Percentiles rank a stretch among this genome's conserved stretches.
Conservation (phyloP, 176 grass and related monocot genomes). For the Cenchrus americanus region DNA sequence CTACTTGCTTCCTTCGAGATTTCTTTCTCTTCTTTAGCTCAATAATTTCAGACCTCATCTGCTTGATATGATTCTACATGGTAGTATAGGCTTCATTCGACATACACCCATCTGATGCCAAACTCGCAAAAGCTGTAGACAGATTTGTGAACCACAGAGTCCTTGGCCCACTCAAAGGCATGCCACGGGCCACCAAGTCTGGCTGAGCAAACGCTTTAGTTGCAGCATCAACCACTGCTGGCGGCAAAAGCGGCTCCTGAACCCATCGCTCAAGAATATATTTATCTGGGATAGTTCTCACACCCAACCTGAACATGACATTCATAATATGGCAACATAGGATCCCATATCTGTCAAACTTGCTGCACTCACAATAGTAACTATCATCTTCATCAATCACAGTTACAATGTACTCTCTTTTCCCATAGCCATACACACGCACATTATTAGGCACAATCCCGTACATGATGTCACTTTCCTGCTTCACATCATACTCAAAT, state of each 20-base stretch:
- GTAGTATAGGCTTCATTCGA: not conserved
- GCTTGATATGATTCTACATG: not conserved
- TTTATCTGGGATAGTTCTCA: not conserved
- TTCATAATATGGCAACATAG: not conserved
- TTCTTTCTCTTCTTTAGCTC: not conserved
- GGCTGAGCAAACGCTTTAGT: not conserved
- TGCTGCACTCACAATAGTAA: not conserved
- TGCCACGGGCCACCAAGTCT: not conserved
- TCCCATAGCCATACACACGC: not conserved
- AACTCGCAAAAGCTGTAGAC: not conserved
- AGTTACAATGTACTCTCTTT: not conserved
- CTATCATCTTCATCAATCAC: not conserved
- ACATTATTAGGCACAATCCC: not conserved
- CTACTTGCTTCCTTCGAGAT: too few species aligned
- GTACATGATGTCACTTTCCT: rapidly evolving
- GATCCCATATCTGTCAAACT: not conserved
- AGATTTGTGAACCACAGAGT: not conserved
- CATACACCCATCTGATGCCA: not conserved
- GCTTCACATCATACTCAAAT: not conserved
- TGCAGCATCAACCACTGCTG: not conserved
- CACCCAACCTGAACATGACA: not conserved
- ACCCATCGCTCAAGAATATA: too few species aligned
- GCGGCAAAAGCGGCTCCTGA: not conserved
- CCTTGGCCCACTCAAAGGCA: not conserved
- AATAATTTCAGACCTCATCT: not conserved